phyloP scores from a whole-genome alignment of 139 green algal genomes.

The Tetradesmus obliquus region DNA sequence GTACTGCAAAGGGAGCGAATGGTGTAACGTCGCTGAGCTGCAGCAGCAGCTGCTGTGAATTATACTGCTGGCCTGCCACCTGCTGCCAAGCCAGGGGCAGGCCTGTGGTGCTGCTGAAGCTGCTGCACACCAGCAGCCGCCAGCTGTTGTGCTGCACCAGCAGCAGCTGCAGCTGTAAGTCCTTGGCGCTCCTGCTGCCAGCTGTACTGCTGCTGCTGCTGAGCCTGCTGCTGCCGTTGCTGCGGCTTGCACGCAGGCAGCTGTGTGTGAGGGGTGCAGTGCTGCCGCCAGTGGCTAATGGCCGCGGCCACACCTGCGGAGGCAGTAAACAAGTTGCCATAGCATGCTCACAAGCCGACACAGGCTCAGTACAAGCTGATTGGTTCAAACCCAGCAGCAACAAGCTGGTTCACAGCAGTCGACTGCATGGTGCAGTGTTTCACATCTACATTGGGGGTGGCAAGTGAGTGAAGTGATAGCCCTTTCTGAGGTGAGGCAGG shows the following conservation, averaged over 20 bases:
- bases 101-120: conserved; percentile 32
- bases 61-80: conserved; percentile 12
- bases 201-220: not conserved
- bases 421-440: no score
- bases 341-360: not conserved
- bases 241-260: not conserved
- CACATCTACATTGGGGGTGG: no score
- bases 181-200: not conserved
- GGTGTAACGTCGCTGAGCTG: not conserved
- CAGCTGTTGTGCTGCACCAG: conserved; percentile 36
- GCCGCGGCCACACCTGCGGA: not conserved
- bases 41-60: not conserved
- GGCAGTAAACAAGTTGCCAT: not conserved
- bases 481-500: not conserved
- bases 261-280: conserved; percentile 2
- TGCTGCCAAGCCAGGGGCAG: conserved; percentile 14
- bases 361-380: no score
- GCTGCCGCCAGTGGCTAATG: conserved; percentile 2
- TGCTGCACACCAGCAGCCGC: conserved; percentile 29
- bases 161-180: conserved; percentile 24
- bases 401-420: no score
- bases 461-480: no score
- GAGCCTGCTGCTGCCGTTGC: conserved; percentile 1
- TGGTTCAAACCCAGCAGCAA: no score
- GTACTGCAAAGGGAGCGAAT: not conserved